Base-by-base conservation (phyloP, 83 land plant species). In the Picea engelmannii region DNA sequence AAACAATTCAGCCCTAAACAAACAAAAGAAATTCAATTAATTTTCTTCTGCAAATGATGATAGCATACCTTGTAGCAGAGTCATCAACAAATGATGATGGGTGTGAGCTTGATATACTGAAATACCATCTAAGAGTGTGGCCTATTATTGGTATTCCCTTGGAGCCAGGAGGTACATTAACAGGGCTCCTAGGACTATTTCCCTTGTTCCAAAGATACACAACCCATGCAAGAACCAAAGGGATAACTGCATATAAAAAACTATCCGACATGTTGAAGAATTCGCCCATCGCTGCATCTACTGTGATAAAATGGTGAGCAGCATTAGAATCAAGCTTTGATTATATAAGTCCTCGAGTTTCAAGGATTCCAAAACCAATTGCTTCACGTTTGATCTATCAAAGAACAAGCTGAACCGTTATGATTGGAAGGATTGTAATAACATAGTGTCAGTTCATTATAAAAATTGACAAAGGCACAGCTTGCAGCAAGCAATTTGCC, bases 121-220 rank as follows among this genome's bases (percentile, higher is more conserved):
- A 64, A 78, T 81, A 90, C 89, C 89, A 90, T 44, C 62, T 83
- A 55, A 90, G 38, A 84, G 86, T 83, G 25, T 90, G 83, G 13
- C 92, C 92, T 9, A 90, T 71, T 10, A 87, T 0, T 8, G 89
- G 88, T 89, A 86, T 87, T 16, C 89, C 84, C 74, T 86, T 83
- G 31, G 83, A 84, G 16, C 92, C 92, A 0, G 92, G 88, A 13
- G 92, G 92, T 74, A 90, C 44, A 78, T 55, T 83, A 42, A 40
- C 24, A 18, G 47, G 55, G 4, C 35, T 67, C 8, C 66, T 74
- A 7, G 65, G 27, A 7, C 11, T 62, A 12, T 78, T 67, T 64
- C 15, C 11, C 44, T 81, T 81, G 20, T 6, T 69, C 74, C 44
- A 69, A 38, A 17, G 17, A 25, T 69, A 69, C 74, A 69, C 47